Evolutionary conservation across 305 asterid species (phyloP), one percentile per base, ranked within the genome.

Genomic region (Fraxinus platypoda): DNA sequence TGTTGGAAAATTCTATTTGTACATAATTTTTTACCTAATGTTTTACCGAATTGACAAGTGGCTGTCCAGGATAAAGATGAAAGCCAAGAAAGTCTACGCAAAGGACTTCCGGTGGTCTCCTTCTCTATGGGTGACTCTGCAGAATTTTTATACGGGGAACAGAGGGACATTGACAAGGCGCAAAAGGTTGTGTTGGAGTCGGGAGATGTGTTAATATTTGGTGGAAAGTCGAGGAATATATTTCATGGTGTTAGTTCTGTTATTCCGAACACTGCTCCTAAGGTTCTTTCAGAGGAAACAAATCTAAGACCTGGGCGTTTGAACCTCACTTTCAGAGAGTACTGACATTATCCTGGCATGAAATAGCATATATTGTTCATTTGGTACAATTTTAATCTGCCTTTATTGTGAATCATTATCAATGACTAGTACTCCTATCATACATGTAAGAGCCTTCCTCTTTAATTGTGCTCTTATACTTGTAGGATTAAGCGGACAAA

Each of bases 31-130:
- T n/a, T n/a, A n/a, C n/a, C n/a, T n/a, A n/a, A n/a, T n/a, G n/a
- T n/a, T n/a, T n/a, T n/a, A n/a, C n/a, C n/a, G n/a, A n/a, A n/a
- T n/a, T n/a, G n/a, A n/a, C n/a, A n/a, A n/a, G n/a, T n/a, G n/a
- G n/a, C n/a, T n/a, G n/a, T n/a, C 78, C 89, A 94, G 98, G 97
- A 93, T 79, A 94, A 90, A 88, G 95, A 91, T 84, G 98, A 94
- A 87, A 93, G 92, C 75, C 62, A 0, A 62, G 92, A 90, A 85
- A 93, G 98, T 83, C 80, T 94, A 25, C 25, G 13, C 0, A 88
- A 78, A 80, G 82, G 91, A 77, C 90, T 94, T 52, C 96, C 97
- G 0, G 95, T 94, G 82, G 97, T 94, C 30, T 94, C 98, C 21
- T 85, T 94, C 87, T 94, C 98, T 25, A 77, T 94, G 12, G 98